Evolutionary conservation across 2,329 filamentous ascomycete species (phyloP).

Genomic region (Penicillium sp.): DNA sequence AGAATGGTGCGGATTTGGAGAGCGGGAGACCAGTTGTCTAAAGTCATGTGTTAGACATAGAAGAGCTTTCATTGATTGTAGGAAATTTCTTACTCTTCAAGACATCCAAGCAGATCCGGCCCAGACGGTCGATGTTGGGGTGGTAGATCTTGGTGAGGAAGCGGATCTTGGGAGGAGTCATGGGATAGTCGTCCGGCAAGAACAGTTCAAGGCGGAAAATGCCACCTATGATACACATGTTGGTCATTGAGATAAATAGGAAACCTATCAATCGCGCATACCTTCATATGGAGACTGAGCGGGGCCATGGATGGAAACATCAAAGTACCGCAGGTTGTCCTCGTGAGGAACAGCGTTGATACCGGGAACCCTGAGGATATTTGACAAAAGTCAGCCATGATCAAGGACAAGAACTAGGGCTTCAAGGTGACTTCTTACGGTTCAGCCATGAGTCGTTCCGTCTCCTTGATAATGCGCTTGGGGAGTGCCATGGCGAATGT

Average conservation of each 20-base stretch:
- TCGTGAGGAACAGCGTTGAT: constrained; percentile 96
- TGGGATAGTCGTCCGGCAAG: constrained; percentile 96
- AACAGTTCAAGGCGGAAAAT: constrained; percentile 98
- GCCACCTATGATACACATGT: constrained; percentile 56
- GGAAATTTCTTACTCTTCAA: constrained; percentile 73
- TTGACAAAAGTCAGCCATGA: constrained; percentile 6
- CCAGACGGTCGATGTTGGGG: constrained; percentile 96
- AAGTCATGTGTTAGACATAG: constrained; percentile 9
- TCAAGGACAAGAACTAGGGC: background rate
- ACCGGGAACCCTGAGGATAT: constrained; percentile 72
- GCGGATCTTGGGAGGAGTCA: constrained; percentile 97
- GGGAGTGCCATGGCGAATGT: constrained; percentile 66
- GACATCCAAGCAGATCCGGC: constrained; percentile 95
- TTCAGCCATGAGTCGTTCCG: constrained; percentile 92
- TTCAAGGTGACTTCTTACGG: constrained; percentile 66
- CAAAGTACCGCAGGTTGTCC: constrained; percentile 97
- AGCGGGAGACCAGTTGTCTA: constrained; percentile 98
- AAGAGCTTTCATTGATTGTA: background rate
- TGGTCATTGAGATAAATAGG: constrained; percentile 7
- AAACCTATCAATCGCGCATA: constrained; percentile 37
- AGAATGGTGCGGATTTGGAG: constrained; percentile 97
- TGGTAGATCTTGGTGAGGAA: constrained; percentile 99
- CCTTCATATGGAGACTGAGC: constrained; percentile 93
- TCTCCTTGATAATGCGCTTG: constrained; percentile 98
- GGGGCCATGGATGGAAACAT: constrained; percentile 93